Evolutionary conservation across 2,329 filamentous ascomycete species (phyloP), one percentile per base, ranked within the genome.

Genomic region (Colletotrichum gloeosporioides): DNA sequence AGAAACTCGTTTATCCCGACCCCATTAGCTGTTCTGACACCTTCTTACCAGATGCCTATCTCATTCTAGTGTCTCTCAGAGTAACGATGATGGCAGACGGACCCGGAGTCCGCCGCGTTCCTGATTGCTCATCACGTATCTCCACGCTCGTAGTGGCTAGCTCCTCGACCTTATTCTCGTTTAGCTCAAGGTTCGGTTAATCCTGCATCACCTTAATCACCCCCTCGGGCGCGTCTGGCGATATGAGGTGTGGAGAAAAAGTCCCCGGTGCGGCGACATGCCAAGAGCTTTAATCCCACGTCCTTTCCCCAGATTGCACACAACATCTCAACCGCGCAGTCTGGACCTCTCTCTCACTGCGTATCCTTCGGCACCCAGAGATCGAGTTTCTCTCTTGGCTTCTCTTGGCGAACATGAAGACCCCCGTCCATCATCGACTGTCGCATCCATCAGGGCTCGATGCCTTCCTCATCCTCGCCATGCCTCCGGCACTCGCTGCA

Each of bases 261-360:
- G 25, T 8, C 34, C 25, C 31, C 44, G 44, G 36, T 73, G 69
- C 62, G 63, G 55, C 69, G 55, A 44, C n/a, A 10, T 64, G 69
- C 63, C 73, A 73, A 64, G 69, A 73, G 69, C 73, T 69, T 59
- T 61, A 76, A 63, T 32, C 36, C 63, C 67, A 73, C 69, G 73
- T 73, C 55, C 69, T 73, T 53, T 59, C 44, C 69, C 63, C 63
- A 73, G 69, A 73, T 53, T 69, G 73, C 36, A 29, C 25, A 44
- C 18, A 29, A 12, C 39, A n/a, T n/a, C 39, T 10, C 29, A 29
- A 29, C 29, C 29, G 7, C 29, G 36, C 44, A 22, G 44, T 34
- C 44, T 64, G 8, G 34, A 61, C 13, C 69, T n/a, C 27, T 53
- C n/a, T 25, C 10, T 22, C 36, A 25, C n/a, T 22, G 13, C 13